These are phyloP conservation scores for Lunularia cruciata DNA, from an alignment of 225 moss, liverwort and hornwort species.

Conservation along the genomic window DNA sequence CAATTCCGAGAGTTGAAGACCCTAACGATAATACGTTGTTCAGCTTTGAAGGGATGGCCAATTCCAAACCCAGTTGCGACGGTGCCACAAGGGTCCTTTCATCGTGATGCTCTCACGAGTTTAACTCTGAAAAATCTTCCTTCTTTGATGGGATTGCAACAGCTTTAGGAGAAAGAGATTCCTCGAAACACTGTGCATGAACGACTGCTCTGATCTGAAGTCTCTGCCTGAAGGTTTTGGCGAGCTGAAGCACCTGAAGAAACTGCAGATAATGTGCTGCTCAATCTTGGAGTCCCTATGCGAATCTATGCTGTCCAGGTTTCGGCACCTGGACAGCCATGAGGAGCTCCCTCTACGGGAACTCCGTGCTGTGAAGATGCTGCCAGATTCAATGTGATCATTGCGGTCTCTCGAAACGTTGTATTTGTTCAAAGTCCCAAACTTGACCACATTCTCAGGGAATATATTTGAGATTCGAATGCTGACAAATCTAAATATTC, in stretches of 20 bases:
- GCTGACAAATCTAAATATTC: too few species aligned
- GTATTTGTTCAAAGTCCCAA: too few species aligned
- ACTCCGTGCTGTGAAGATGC: background rate
- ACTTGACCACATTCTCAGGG: too few species aligned
- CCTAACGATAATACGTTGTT: background rate
- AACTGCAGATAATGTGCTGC: background rate
- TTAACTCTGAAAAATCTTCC: background rate
- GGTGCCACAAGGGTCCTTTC: background rate
- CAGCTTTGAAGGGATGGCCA: background rate
- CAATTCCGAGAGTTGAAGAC: too few species aligned
- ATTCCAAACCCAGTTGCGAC: background rate
- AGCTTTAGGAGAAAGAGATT: background rate
- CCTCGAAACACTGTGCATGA: background rate
- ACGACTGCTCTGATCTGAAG: background rate
- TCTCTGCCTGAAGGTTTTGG: background rate
- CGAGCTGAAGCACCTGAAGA: background rate
- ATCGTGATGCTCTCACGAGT: too few species aligned
- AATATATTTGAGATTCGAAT: too few species aligned
- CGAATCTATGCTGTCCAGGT: too few species aligned
- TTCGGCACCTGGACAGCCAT: background rate
- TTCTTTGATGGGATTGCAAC: background rate
- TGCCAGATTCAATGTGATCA: background rate
- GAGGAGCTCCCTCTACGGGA: rapidly evolving
- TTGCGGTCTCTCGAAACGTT: too few species aligned
- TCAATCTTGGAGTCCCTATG: background rate